A percentile compares a stretch with the other conserved stretches of the same genome.
Evolutionary conservation across 345 rosid species (phyloP).

Genomic region (Gossypium mustelinum): DNA sequence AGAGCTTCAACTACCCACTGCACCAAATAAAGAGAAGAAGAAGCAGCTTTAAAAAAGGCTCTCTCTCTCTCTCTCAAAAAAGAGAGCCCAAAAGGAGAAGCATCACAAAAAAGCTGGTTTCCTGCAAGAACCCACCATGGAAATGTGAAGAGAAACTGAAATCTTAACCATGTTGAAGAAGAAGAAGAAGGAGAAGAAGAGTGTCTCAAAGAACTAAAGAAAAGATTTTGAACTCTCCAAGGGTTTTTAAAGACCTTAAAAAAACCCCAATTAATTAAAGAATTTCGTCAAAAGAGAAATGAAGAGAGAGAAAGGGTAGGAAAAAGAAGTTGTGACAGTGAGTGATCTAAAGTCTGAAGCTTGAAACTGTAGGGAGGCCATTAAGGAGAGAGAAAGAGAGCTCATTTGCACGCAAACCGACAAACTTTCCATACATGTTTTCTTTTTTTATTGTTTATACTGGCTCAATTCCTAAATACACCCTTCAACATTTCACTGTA

Average conservation of each 20-base stretch:
- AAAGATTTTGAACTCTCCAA: slow-evolving; percentile 11
- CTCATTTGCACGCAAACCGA: slow-evolving; percentile 78
- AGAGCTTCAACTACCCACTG: neutral
- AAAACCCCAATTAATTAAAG: neutral
- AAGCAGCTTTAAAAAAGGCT: neutral
- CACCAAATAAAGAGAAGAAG: neutral
- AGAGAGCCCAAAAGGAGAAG: slow-evolving; percentile 37
- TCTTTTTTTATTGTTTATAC: neutral
- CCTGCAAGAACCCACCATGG: slow-evolving; percentile 18
- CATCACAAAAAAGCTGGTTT: slow-evolving; percentile 28
- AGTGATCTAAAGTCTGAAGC: slow-evolving; percentile 46
- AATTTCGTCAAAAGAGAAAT: slow-evolving; percentile 7
- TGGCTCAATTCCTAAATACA: neutral
- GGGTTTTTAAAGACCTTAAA: neutral
- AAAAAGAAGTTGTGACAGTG: slow-evolving; percentile 20
- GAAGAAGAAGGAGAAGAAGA: slow-evolving; percentile 14
- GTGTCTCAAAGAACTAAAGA: neutral
- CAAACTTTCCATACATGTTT: slow-evolving; percentile 42
- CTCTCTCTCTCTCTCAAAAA: slow-evolving; percentile 27
- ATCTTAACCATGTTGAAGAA: slow-evolving; percentile 34
- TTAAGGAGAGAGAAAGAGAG: slow-evolving; percentile 26
- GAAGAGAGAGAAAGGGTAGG: slow-evolving; percentile 13
- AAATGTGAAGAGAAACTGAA: slow-evolving; percentile 21
- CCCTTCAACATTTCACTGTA: neutral
- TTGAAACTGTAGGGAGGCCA: slow-evolving; percentile 21